Percentiles rank a stretch among this genome's conserved stretches.
Evolutionary conservation across 2,329 filamentous ascomycete species (phyloP).

Genomic region (Allantophomopsis lycopodina): DNA sequence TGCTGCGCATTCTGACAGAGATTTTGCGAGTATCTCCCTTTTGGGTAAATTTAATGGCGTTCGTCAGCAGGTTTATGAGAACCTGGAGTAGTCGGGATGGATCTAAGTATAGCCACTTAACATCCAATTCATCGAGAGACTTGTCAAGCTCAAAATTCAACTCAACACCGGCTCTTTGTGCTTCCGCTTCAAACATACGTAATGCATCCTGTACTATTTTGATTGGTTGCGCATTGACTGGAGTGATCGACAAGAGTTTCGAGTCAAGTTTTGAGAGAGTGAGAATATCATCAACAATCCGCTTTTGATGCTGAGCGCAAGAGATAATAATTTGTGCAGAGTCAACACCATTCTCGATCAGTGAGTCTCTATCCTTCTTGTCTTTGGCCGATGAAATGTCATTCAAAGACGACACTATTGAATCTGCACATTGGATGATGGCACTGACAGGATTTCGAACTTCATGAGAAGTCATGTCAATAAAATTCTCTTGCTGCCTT

Average conservation of each 20-base stretch:
- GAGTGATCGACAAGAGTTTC: constrained; percentile 58
- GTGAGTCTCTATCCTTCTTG: constrained; percentile 17
- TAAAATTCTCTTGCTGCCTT: constrained; percentile 67
- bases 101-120: constrained; percentile 55
- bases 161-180: constrained; percentile 52
- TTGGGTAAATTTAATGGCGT: constrained; percentile 69
- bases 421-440: constrained; percentile 59
- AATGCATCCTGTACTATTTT: constrained; percentile 51
- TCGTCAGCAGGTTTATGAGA: constrained; percentile 64
- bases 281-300: constrained; percentile 59
- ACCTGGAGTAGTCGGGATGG: constrained; percentile 64
- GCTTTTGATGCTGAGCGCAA: constrained; percentile 65
- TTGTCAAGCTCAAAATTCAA: constrained; percentile 48
- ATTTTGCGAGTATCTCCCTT: constrained; percentile 35
- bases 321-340: constrained; percentile 63
- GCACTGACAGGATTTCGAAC: constrained; percentile 59
- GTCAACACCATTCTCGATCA: constrained; percentile 48
- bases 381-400: constrained; percentile 12
- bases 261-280: constrained; percentile 64
- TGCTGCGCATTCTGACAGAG: constrained; percentile 19
- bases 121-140: constrained; percentile 39
- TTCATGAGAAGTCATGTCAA: constrained; percentile 60
- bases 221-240: constrained; percentile 54
- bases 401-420: constrained; percentile 38
- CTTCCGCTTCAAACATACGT: constrained; percentile 65